Evolutionary conservation across 2,329 filamentous ascomycete genomes (phyloP).

Genomic region (Xylaria sp.): DNA sequence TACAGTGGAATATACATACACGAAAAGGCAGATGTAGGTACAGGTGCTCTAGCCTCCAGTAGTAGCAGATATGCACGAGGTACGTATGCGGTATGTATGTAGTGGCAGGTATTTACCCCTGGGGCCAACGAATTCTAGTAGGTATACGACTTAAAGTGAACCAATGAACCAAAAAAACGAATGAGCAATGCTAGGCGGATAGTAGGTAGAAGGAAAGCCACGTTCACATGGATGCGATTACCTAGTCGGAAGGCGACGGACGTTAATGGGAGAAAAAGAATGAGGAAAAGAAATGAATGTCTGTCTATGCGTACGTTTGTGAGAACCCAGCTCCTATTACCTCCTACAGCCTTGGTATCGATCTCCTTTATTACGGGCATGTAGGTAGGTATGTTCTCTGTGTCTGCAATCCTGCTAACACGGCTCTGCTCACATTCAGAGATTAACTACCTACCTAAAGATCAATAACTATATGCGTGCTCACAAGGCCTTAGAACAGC

Average conservation of each 20-base stretch:
- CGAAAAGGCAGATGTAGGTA: neutral
- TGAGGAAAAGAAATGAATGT: neutral
- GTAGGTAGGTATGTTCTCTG: constrained; percentile 4
- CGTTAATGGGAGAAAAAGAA: constrained; percentile 18
- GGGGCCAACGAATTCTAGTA: constrained; percentile 23
- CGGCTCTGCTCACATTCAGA: constrained; percentile 7
- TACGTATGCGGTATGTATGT: constrained; percentile 22
- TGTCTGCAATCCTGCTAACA: constrained; percentile 28
- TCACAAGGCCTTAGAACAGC: neutral
- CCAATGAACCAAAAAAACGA: constrained; percentile 24
- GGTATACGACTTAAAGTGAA: constrained; percentile 21
- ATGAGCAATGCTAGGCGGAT: neutral
- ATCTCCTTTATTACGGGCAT: constrained; percentile 11
- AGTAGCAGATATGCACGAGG: constrained; percentile 15
- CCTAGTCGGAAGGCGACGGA: neutral
- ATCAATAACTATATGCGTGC: neutral
- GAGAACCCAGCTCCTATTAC: constrained; percentile 26
- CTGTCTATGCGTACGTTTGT: constrained; percentile 6
- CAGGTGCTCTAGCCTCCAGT: neutral
- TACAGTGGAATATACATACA: constrained; percentile 1
- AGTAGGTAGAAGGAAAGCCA: constrained; percentile 18
- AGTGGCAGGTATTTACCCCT: constrained; percentile 13
- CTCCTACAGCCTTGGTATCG: constrained; percentile 11
- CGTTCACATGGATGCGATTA: constrained; percentile 15
- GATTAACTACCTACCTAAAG: neutral